Evolutionary conservation across 805 yeast species (phyloP).

Genomic region (Pichia membranifaciens): DNA sequence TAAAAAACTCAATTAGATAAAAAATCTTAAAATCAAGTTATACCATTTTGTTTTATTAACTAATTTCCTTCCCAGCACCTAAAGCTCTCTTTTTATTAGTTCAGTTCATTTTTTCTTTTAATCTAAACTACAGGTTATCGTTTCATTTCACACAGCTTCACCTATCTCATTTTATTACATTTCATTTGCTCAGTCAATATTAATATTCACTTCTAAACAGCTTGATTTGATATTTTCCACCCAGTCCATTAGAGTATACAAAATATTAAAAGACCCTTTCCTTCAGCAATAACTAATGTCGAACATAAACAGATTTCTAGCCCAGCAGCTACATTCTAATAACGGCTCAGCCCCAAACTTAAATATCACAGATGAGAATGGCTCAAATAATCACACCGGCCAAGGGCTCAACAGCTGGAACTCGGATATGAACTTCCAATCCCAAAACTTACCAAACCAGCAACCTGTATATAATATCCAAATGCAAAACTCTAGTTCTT

Average conservation of each 20-base stretch:
- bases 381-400: not conserved
- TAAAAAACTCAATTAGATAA: too few species aligned
- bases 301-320: slow-evolving; percentile 1
- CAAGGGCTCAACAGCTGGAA: not conserved
- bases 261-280: too few species aligned
- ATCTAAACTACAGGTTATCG: too few species aligned
- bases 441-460: not conserved
- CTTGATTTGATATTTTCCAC: not conserved
- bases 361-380: not conserved
- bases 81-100: too few species aligned
- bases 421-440: not conserved
- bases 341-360: not conserved
- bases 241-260: too few species aligned
- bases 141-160: too few species aligned
- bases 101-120: too few species aligned
- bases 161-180: too few species aligned
- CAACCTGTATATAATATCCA: slow-evolving; percentile 6
- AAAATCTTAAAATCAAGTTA: too few species aligned
- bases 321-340: slow-evolving; percentile 4
- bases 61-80: too few species aligned
- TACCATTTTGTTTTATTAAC: too few species aligned
- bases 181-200: not conserved
- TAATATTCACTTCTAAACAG: not conserved
- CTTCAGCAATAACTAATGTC: too few species aligned
- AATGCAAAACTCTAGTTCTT: slow-evolving; percentile 11